Evolutionary conservation across 179 eudicot genomes (phyloP), one percentile per base, ranked within the genome.

Genomic region (Beta macrorhiza): DNA sequence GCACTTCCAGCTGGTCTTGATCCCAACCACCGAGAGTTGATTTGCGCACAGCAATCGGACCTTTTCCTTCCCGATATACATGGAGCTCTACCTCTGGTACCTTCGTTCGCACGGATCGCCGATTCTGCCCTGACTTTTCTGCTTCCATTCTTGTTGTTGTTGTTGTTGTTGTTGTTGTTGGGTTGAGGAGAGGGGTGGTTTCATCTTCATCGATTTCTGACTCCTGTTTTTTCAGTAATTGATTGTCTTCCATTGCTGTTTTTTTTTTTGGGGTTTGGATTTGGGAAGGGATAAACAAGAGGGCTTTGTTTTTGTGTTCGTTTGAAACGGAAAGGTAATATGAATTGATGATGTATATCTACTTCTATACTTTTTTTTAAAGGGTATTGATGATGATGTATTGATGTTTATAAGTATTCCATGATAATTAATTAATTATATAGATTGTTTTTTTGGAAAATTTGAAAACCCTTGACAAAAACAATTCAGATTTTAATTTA

Each of bases 11-110:
- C 78, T 96, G 97, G 68, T 96, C 92, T 84, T 94, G 97, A 25
- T 90, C 99, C 92, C 93, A 96, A 32, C 99, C 99, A 3, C 93
- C 98, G 5, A 96, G 86, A n/a, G 73, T 67, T 49, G 90, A 82
- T 58, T 90, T 92, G 82, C 89, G 81, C 32, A 85, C 90, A 0
- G 83, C 91, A 76, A 96, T 91, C 75, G 98, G 99, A 5, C 99
- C 99, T 56, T 90, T 86, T 0, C 98, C 97, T 78, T 77, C 81
- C 5, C 85, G 79, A 85, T 86, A 92, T 0, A 96, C 81, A 61
- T 86, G 91, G 22, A 95, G 25, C 80, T 92, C 97, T 0, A 89
- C 90, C 82, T 92, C 95, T 1, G 98, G 95, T 0, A 91, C 93
- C 84, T 90, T 93, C 6, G 93, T 93, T 69, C 79, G 59, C 2